Evolutionary conservation across 108 stramenopile species (phyloP).

Genomic region (Cyclotella kingstonii): DNA sequence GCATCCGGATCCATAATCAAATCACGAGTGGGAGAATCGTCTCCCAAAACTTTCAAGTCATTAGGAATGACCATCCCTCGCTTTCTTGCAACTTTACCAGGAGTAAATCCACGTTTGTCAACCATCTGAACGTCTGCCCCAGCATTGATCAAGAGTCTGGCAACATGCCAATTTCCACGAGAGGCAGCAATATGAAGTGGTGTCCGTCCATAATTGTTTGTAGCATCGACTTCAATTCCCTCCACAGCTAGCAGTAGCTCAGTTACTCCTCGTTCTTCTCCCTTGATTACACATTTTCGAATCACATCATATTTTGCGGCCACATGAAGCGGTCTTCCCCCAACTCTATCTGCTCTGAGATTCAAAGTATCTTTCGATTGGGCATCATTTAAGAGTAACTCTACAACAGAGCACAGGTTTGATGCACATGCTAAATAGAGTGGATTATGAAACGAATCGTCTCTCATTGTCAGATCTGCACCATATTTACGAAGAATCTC

Average conservation of each 20-base stretch:
- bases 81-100: conserved; percentile 74
- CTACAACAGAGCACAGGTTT: conserved; percentile 65
- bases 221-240: conserved; percentile 78
- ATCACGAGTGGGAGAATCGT: conserved; percentile 62
- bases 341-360: conserved; percentile 63
- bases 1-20: conserved; percentile 82
- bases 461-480: conserved; percentile 75
- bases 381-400: conserved; percentile 56
- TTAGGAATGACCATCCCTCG: conserved; percentile 83
- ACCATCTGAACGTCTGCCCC: conserved; percentile 58
- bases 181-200: conserved; percentile 78
- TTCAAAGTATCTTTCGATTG: conserved; percentile 66
- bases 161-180: conserved; percentile 82
- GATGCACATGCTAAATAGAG: conserved; percentile 76
- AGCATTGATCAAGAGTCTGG: conserved; percentile 60
- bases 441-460: conserved; percentile 83
- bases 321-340: conserved; percentile 80
- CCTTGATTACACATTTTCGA: conserved; percentile 14
- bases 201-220: conserved; percentile 75
- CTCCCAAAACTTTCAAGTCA: conserved; percentile 61
- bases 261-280: conserved; percentile 39
- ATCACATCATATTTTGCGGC: conserved; percentile 77
- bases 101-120: conserved; percentile 78
- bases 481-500: conserved; percentile 52
- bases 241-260: conserved; percentile 59